Evolutionary conservation across 2,329 filamentous ascomycete species (phyloP), one percentile per base, ranked within the genome.

Genomic region (Coniochaeta hoffmannii): DNA sequence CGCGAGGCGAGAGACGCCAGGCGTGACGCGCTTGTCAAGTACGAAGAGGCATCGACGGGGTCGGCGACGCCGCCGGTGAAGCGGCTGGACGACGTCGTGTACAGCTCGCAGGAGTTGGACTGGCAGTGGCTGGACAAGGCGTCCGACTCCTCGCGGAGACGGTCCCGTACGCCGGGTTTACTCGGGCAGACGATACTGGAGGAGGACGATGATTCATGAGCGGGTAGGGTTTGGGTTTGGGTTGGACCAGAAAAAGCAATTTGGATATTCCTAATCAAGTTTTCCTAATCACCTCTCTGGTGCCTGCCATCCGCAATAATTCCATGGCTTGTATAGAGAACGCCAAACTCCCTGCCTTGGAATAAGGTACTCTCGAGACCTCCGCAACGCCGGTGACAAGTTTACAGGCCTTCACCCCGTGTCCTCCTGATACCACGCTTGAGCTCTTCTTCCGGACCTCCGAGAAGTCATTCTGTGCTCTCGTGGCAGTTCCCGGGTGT

Each of bases 141-240:
- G 12, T 65, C 67, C n/a, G 60, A 60, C 53, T 66, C 68, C 5
- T 68, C 67, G 26, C 67, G 73, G 10, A 69, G 74, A 55, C 70
- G 72, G 53, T n/a, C n/a, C n/a, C n/a, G n/a, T n/a, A 69, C 73
- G 50, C 71, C 71, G 4, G 71, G 74, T 53, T 79, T 89, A 17
- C 69, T 87, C 44, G 77, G 79, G 28, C 83, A 87, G 65, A 87
- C 83, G 0, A 90, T 90, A 59, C 77, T 87, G 56, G 87, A 89
- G 68, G 87, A 90, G 66, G 85, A 87, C 53, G 86, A 88, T 65
- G 76, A 76, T 62, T 82, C 77, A 22, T 78, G 77, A 53, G 64
- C 62, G 15, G 59, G n/a, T n/a, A n/a, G n/a, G n/a, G n/a, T n/a
- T n/a, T n/a, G n/a, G n/a, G n/a, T n/a, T n/a, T n/a, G n/a, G n/a